phyloP scores from a whole-genome alignment of 495 filamentous ascomycete genomes.

The Aspergillus olivimuriae region DNA sequence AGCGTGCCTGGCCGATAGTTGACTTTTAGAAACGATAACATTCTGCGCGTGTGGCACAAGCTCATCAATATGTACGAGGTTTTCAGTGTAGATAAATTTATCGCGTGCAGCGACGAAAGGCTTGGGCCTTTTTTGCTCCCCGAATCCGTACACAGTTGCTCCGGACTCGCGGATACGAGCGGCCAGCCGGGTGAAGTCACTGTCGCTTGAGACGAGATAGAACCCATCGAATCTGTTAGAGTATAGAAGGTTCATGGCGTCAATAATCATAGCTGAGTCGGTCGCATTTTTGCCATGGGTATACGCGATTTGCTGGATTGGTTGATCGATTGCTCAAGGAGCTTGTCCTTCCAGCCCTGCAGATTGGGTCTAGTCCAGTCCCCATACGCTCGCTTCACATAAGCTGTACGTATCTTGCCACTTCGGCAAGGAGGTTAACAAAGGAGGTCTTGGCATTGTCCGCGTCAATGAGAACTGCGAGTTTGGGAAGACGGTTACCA shows the following conservation, averaged over 20 bases:
- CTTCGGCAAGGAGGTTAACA: not conserved
- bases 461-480: slow-evolving; percentile 1
- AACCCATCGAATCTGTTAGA: not conserved
- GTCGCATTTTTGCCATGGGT: not conserved
- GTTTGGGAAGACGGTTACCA: not conserved
- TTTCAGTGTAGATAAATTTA: slow-evolving; percentile 1
- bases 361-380: not conserved
- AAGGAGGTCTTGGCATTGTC: not conserved
- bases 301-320: not conserved
- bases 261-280: not conserved
- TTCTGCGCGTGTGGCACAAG: not conserved
- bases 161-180: not conserved
- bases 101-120: not conserved
- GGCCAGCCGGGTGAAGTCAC: not conserved
- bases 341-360: not conserved
- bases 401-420: slow-evolving; percentile 1
- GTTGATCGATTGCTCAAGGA: not conserved
- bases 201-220: not conserved
- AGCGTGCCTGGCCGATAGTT: not conserved
- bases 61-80: not conserved
- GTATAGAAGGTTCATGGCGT: not conserved
- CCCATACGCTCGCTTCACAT: not conserved
- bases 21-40: not conserved
- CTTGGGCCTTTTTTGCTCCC: not conserved
- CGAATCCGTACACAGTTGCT: not conserved